These are phyloP conservation scores for Pseudomassariella vexata DNA, from an alignment of 2,329 filamentous ascomycete species.

Conservation along the genomic window DNA sequence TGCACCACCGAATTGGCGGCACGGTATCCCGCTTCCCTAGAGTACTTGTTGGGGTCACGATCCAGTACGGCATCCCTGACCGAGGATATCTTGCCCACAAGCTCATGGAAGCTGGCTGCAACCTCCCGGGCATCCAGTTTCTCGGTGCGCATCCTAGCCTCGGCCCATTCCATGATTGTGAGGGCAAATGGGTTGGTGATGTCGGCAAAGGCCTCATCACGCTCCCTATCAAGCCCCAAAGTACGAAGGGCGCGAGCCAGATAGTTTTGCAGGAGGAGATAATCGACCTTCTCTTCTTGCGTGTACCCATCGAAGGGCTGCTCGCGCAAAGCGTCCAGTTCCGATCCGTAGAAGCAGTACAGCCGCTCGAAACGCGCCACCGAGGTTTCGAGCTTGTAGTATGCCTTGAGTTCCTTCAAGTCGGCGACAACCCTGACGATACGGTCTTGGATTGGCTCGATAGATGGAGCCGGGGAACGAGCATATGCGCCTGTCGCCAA, in stretches of 20 bases:
- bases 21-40: conserved; percentile 38
- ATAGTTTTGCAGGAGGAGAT: conserved; percentile 42
- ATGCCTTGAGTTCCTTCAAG: conserved; percentile 37
- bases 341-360: conserved; percentile 31
- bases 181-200: conserved; percentile 38
- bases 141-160: conserved; percentile 38
- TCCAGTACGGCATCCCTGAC: conserved; percentile 27
- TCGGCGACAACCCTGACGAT: conserved; percentile 39
- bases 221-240: conserved; percentile 31
- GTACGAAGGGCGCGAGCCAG: conserved; percentile 29
- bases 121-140: conserved; percentile 35
- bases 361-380: conserved; percentile 31
- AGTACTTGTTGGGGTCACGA: conserved; percentile 24
- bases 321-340: conserved; percentile 30
- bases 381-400: conserved; percentile 44
- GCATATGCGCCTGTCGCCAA: no score
- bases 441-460: conserved; percentile 32
- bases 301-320: conserved; percentile 28
- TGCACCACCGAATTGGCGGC: conserved; percentile 35
- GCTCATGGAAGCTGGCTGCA: conserved; percentile 34
- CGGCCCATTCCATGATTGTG: conserved; percentile 36
- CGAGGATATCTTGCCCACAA: conserved; percentile 24
- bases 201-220: conserved; percentile 28
- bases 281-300: conserved; percentile 43
- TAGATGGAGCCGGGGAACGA: no score